These are phyloP conservation scores for Aspergillus olivimuriae DNA, from an alignment of 495 filamentous ascomycete species.

Conservation along the genomic window DNA sequence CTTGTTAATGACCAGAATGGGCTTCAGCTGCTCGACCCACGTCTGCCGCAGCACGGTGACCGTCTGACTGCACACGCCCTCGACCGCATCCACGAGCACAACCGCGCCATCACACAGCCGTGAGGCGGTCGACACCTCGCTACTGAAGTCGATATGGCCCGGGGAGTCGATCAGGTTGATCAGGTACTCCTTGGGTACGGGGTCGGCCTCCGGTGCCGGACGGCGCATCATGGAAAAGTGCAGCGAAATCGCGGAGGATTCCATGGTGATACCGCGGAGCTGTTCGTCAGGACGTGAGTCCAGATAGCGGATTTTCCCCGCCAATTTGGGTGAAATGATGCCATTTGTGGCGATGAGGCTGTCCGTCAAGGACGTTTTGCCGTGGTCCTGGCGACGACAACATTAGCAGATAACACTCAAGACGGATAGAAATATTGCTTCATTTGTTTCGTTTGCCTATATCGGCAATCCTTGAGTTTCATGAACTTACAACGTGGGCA, in stretches of 20 bases:
- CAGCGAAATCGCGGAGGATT: conserved; percentile 95
- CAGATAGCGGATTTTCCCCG: conserved; percentile 95
- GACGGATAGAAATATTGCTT: too few species aligned
- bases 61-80: conserved; percentile 97
- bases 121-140: conserved; percentile 93
- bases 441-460: too few species aligned
- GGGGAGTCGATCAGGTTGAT: conserved; percentile 98
- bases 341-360: conserved; percentile 97
- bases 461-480: too few species aligned
- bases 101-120: conserved; percentile 91
- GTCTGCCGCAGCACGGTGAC: conserved; percentile 93
- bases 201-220: conserved; percentile 57
- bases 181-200: conserved; percentile 77
- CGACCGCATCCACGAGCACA: conserved; percentile 94
- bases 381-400: conserved; percentile 62
- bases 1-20: conserved; percentile 94
- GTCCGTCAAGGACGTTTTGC: conserved; percentile 96
- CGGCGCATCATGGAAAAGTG: conserved; percentile 87
- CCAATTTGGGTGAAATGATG: conserved; percentile 96
- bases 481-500: conserved; percentile 79
- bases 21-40: conserved; percentile 94
- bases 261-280: conserved; percentile 96
- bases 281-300: conserved; percentile 97
- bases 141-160: conserved; percentile 98
- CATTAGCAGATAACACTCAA: conserved; percentile 8